Percentiles rank a stretch among this genome's conserved stretches.
phyloP scores from a whole-genome alignment of 108 stramenopile species.

The Tribonema minus region DNA sequence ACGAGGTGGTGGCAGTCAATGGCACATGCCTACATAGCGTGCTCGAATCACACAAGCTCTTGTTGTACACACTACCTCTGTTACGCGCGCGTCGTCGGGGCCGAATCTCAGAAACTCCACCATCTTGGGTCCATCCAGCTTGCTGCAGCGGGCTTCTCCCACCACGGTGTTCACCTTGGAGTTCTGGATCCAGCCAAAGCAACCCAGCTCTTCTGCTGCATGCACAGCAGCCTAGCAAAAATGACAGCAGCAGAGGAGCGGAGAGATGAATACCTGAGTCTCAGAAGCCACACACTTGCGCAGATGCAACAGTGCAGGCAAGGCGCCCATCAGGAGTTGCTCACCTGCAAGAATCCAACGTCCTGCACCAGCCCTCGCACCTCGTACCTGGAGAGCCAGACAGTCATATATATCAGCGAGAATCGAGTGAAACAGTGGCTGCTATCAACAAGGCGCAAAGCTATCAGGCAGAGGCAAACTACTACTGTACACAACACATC shows the following conservation, averaged over 20 bases:
- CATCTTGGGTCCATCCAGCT: neutral
- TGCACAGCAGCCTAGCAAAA: too few species aligned
- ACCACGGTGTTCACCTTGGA: conserved; percentile 14
- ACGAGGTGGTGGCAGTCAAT: too few species aligned
- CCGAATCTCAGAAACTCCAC: neutral
- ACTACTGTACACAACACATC: neutral
- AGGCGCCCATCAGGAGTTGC: neutral
- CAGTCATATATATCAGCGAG: too few species aligned
- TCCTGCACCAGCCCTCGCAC: conserved; percentile 35
- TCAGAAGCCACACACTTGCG: neutral
- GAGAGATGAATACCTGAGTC: neutral
- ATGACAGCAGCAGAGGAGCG: too few species aligned
- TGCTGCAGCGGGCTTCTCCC: conserved; percentile 45
- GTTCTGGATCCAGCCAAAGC: conserved; percentile 53
- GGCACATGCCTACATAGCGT: neutral
- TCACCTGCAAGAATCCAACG: conserved; percentile 52
- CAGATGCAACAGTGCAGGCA: conserved; percentile 32
- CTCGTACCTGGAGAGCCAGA: too few species aligned
- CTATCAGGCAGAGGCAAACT: too few species aligned
- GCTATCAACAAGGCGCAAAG: too few species aligned
- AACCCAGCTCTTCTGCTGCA: conserved; percentile 46
- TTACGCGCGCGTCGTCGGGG: neutral
- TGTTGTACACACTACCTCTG: too few species aligned
- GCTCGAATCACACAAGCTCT: neutral
- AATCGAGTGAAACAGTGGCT: too few species aligned